Evolutionary conservation across 768 basidiomycete genomes (phyloP).

Genomic region (Mycena epipterygia): DNA sequence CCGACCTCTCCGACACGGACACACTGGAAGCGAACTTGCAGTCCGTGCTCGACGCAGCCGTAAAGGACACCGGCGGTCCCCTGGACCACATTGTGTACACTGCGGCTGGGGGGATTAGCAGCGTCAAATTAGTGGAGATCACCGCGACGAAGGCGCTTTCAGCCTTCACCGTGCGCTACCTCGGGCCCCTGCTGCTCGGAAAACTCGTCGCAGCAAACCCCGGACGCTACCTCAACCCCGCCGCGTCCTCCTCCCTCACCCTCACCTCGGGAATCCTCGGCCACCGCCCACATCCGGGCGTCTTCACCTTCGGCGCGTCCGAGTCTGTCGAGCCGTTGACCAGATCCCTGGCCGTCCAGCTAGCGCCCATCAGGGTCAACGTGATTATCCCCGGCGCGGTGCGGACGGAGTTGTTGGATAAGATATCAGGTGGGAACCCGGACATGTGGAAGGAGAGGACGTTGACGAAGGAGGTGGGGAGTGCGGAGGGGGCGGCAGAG

Average conservation of each 20-base stretch:
- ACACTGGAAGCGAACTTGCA: constrained; percentile 11
- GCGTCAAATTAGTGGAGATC: background rate
- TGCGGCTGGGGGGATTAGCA: background rate
- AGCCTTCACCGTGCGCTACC: constrained; percentile 13
- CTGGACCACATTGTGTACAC: constrained; percentile 18
- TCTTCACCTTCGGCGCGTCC: background rate
- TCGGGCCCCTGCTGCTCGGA: constrained; percentile 2
- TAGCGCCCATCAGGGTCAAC: constrained; percentile 16
- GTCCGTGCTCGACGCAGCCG: background rate
- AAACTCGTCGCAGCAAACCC: constrained; percentile 18
- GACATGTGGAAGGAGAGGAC: background rate
- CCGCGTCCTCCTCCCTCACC: constrained; percentile 10
- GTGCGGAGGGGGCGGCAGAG: background rate
- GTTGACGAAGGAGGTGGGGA: background rate
- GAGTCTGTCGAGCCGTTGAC: background rate
- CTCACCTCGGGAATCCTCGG: constrained; percentile 1
- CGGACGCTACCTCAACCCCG: background rate
- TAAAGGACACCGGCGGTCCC: constrained; percentile 10
- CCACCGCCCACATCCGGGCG: constrained; percentile 3
- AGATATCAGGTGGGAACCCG: background rate
- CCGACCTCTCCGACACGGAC: constrained; percentile 13
- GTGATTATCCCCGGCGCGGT: constrained; percentile 1
- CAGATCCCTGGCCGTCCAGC: constrained; percentile 2
- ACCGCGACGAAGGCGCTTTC: background rate
- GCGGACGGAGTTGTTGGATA: constrained; percentile 2